These are phyloP conservation scores for Tulasnella sp. DNA, from an alignment of 768 basidiomycete genomes.

Conservation along the genomic window DNA sequence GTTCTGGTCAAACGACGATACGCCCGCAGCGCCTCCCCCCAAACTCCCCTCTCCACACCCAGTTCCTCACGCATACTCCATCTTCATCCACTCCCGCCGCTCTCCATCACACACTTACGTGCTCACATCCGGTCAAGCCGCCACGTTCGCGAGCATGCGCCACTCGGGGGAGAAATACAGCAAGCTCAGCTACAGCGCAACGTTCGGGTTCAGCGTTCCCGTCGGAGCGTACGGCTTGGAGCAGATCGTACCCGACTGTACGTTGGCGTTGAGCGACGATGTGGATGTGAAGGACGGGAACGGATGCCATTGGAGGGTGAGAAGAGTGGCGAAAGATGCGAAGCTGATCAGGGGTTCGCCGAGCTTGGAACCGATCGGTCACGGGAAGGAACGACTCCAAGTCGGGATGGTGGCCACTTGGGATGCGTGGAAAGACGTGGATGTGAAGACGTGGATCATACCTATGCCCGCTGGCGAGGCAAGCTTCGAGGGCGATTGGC, in stretches of 20 bases:
- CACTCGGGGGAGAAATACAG: conserved; percentile 71
- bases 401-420: conserved; percentile 50
- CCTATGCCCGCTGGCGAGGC: conserved; percentile 26
- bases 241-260: conserved; percentile 58
- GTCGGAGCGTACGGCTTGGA: conserved; percentile 56
- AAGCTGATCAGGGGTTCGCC: conserved; percentile 3
- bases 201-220: conserved; percentile 67
- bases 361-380: conserved; percentile 46
- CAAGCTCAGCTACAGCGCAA: conserved; percentile 62
- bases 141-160: conserved; percentile 39
- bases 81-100: conserved; percentile 37
- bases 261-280: conserved; percentile 59
- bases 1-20: conserved; percentile 43
- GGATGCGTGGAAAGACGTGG: conserved; percentile 62
- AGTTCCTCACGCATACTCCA: conserved; percentile 53
- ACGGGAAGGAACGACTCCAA: conserved; percentile 18
- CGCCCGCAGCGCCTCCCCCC: conserved; percentile 54
- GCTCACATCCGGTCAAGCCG: conserved; percentile 67
- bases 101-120: conserved; percentile 50
- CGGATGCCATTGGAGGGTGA: conserved; percentile 47
- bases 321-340: conserved; percentile 22
- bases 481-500: conserved; percentile 48
- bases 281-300: neutral
- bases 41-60: conserved; percentile 38
- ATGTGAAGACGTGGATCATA: conserved; percentile 64